A percentile compares a stretch with the other conserved stretches of the same genome.
Evolutionary conservation across 805 yeast genomes (phyloP).

Genomic region (Groenewaldozyma salmanticensis): DNA sequence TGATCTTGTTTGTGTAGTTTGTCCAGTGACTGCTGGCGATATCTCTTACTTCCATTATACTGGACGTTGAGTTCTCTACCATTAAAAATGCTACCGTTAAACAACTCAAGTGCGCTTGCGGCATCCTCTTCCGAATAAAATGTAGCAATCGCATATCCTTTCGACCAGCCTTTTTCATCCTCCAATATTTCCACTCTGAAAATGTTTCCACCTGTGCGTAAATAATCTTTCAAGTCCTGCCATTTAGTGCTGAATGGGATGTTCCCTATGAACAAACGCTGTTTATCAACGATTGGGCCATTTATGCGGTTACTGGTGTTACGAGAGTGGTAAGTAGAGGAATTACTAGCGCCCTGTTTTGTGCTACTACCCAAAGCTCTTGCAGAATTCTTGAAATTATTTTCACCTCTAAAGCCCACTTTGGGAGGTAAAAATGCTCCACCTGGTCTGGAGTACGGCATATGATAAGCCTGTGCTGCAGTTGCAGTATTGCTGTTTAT

Average conservation of each 20-base stretch:
- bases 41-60: slow-evolving; percentile 39
- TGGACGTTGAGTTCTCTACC: slow-evolving; percentile 55
- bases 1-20: too few species aligned
- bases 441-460: too few species aligned
- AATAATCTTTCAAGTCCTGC: slow-evolving; percentile 24
- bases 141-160: slow-evolving; percentile 60
- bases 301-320: background rate
- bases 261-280: slow-evolving; percentile 28
- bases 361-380: background rate
- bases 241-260: slow-evolving; percentile 25
- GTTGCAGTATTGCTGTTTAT: background rate
- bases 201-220: slow-evolving; percentile 20
- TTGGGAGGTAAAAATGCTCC: background rate
- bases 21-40: slow-evolving; percentile 5
- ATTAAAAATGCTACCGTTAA: slow-evolving; percentile 46
- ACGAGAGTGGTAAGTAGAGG: background rate
- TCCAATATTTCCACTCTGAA: slow-evolving; percentile 32
- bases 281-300: slow-evolving; percentile 13
- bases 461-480: too few species aligned
- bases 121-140: slow-evolving; percentile 41
- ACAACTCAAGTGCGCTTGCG: slow-evolving; percentile 36
- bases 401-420: background rate
- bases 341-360: too few species aligned
- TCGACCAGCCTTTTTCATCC: slow-evolving; percentile 31
- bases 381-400: background rate